Evolutionary conservation across 2,329 filamentous ascomycete species (phyloP), one percentile per base, ranked within the genome.

Genomic region (Cercospora sp.): DNA sequence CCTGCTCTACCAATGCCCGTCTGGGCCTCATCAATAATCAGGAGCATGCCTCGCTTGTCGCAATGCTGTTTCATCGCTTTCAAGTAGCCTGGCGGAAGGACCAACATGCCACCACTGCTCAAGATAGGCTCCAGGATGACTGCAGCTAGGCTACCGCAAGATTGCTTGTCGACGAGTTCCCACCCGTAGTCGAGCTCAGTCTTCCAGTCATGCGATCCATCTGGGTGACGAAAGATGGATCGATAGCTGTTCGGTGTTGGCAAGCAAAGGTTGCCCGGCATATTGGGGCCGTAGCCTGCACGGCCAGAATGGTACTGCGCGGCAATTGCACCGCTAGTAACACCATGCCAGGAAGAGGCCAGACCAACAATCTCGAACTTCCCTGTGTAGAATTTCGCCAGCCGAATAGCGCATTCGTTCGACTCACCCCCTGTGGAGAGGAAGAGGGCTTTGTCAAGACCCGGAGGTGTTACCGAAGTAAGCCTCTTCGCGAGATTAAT

Each of bases 311-410:
- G 82, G 74, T 87, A 89, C 2, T 85, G 85, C 0, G 87, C 85
- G 0, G 82, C 81, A 0, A 82, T 78, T 0, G 87, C 81, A 3
- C 80, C 85, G 4, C 80, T 80, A 0, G 87, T 90, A 67, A 90
- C 80, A 16, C 88, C 88, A 76, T 91, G 88, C 80, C 84, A 90
- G 36, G 84, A 86, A 0, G 84, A 84, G 0, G 82, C 83, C 63
- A 90, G 80, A 0, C 82, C 88, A 5, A 90, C 86, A 61, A 91
- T 83, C 75, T 90, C 87, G 72, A 87, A 90, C 62, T 88, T 89
- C 0, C 87, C 87, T 0, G 88, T 90, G 72, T 84, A 88, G 9
- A 82, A 78, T 72, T 90, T 90, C 3, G 88, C 88, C 71, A 90
- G 82, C 66, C 87, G 86, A 66, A 90, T 87, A 2, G 88, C 88